phyloP scores from a whole-genome alignment of 768 basidiomycete genomes.

The Scleroderma citrinum region DNA sequence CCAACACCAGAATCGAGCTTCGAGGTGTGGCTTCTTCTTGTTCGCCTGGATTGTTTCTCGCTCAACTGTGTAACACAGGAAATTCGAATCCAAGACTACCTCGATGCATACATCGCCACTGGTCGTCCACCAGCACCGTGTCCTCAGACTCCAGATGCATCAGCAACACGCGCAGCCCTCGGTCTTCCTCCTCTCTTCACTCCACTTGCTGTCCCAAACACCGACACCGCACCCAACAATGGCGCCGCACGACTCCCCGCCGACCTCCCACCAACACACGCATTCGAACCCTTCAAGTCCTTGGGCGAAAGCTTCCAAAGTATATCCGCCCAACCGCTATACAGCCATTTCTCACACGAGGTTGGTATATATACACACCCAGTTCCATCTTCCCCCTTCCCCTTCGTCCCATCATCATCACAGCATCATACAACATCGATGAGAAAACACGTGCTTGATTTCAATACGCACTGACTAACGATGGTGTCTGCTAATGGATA shows the following conservation, averaged over 20 bases:
- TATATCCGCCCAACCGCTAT: conserved; percentile 35
- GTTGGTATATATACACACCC: conserved; percentile 26
- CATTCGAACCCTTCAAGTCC: conserved; percentile 22
- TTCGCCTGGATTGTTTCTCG: background rate
- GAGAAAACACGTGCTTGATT: conserved; percentile 2
- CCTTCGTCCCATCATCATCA: too few relatives aligned
- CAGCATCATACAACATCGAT: background rate
- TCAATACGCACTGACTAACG: conserved; percentile 9
- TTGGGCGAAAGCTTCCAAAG: conserved; percentile 29
- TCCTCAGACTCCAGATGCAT: conserved; percentile 41
- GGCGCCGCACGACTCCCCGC: conserved; percentile 6
- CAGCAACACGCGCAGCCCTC: conserved; percentile 37
- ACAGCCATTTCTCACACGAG: conserved; percentile 35
- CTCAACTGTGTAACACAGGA: conserved; percentile 36
- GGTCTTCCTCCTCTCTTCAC: conserved; percentile 49
- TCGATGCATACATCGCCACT: conserved; percentile 41
- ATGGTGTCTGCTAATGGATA: conserved; percentile 7
- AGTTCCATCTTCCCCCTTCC: background rate
- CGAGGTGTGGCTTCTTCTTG: conserved; percentile 15
- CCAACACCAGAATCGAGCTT: conserved; percentile 17
- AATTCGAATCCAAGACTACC: conserved; percentile 49
- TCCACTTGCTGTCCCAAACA: conserved; percentile 28
- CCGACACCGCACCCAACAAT: conserved; percentile 1
- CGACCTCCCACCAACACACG: conserved; percentile 17
- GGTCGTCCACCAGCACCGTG: conserved; percentile 44